Evolutionary conservation across 23 red algal genomes (phyloP).

Genomic region (Gracilaria vermiculophylla): DNA sequence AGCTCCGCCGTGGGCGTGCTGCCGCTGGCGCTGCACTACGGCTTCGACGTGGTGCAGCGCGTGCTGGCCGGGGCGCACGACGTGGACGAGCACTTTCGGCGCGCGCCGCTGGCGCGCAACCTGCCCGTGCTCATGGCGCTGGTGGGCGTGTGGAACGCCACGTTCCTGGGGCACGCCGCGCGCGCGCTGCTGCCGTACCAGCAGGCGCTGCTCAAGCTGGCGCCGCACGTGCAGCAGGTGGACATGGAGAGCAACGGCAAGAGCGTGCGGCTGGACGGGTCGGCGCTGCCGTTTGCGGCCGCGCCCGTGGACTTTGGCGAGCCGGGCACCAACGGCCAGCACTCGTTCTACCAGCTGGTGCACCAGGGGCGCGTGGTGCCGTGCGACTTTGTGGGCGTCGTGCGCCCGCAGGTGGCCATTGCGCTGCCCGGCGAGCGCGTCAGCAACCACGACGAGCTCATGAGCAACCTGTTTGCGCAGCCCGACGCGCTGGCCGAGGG

Average conservation of each 20-base stretch:
- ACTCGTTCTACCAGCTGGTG: constrained; percentile 98
- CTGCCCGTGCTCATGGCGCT: constrained; percentile 90
- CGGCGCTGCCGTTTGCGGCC: constrained; percentile 33
- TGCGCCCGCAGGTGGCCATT: constrained; percentile 75
- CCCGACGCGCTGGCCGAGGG: constrained; percentile 93
- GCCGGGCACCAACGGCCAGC: constrained; percentile 96
- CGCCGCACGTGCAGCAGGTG: constrained; percentile 98
- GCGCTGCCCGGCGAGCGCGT: constrained; percentile 67
- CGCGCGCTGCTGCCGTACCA: constrained; percentile 93
- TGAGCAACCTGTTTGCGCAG: constrained; percentile 98
- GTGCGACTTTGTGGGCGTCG: constrained; percentile 96
- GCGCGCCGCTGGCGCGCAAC: constrained; percentile 71
- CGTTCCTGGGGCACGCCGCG: constrained; percentile 81
- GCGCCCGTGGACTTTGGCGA: constrained; percentile 96
- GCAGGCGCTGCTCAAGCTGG: constrained; percentile 90
- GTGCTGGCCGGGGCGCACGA: constrained; percentile 86
- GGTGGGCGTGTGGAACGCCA: constrained; percentile 95
- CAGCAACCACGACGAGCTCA: constrained; percentile 96
- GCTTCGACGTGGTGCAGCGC: constrained; percentile 72
- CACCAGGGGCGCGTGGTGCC: constrained; percentile 97
- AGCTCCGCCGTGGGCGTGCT: constrained; percentile 90
- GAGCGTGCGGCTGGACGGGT: constrained; percentile 84
- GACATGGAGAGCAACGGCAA: constrained; percentile 99
- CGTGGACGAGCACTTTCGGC: constrained; percentile 85
- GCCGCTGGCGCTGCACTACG: constrained; percentile 95